Conservation (phyloP, 306 rosid genomes). For the Aeschynomene evenia region DNA sequence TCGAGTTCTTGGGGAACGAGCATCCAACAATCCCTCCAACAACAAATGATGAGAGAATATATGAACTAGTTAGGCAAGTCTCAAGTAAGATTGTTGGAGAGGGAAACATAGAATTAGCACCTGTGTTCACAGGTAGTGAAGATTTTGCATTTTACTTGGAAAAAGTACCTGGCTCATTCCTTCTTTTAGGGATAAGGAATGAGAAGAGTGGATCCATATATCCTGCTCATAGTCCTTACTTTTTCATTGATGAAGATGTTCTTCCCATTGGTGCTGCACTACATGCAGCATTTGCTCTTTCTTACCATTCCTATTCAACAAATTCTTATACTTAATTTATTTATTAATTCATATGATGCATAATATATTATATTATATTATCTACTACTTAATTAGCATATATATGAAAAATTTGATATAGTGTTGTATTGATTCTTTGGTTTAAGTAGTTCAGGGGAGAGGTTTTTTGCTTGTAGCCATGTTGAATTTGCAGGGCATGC, state of each 20-base stretch:
- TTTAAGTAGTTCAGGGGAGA: background rate
- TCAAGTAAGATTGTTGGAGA: slow-evolving; percentile 67
- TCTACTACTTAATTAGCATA: background rate
- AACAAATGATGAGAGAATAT: slow-evolving; percentile 55
- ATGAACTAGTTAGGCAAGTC: slow-evolving; percentile 47
- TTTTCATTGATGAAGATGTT: slow-evolving; percentile 60
- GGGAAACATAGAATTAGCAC: slow-evolving; percentile 53
- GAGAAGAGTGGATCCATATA: slow-evolving; percentile 61
- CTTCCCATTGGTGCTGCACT: slow-evolving; percentile 84
- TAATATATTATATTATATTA: too few relatives aligned
- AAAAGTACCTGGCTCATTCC: slow-evolving; percentile 68
- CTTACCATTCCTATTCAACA: slow-evolving; percentile 55
- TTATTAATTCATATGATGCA: too few relatives aligned
- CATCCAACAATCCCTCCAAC: slow-evolving; percentile 78
- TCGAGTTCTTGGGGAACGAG: slow-evolving; percentile 61
- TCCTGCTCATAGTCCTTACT: slow-evolving; percentile 67
- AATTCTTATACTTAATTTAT: slow-evolving; percentile 30
- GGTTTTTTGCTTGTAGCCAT: background rate
- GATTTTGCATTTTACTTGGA: slow-evolving; percentile 87
- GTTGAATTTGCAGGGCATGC: background rate
- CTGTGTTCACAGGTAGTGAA: slow-evolving; percentile 72
- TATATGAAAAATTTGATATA: background rate
- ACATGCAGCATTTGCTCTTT: slow-evolving; percentile 81
- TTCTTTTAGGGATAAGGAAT: slow-evolving; percentile 59
- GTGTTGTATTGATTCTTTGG: slow-evolving; percentile 2